Base-by-base conservation (phyloP, 495 filamentous ascomycete species). In the Aspergillus ellipticus region DNA sequence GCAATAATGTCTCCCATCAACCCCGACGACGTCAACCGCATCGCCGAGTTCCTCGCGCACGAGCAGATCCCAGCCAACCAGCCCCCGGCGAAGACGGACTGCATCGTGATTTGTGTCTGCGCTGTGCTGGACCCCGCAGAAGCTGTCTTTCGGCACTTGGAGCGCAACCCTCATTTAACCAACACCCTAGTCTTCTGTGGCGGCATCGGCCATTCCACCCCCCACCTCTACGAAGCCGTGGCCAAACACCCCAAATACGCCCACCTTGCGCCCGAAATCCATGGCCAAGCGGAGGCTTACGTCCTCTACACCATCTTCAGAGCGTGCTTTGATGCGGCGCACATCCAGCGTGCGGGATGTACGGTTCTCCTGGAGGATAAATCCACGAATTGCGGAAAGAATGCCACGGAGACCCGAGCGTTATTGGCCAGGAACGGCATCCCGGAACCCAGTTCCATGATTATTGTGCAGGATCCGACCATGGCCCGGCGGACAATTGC, bases 401-500 rank as follows among this genome's bases (percentile, higher is more conserved):
- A 75, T 52, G 72, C 72, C 5, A 48, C 50, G 8, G 50, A 64
- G 6, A 67, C 45, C 31, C 52, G 61, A 3, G 56, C 64, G 5
- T 45, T 71, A n/a, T 60, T 75, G 3, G 69, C 69, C 5, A 45
- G 31, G 4, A 47, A 49, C 2, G 68, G 60, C 0, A 46, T 70
- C 3, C 35, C 29, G 1, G 45, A 24, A 5, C 59, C 60, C 9
- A 54, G 20, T 19, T 57, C 60, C 0, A 51, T 57, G 7, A 47
- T 75, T n/a, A 45, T 75, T 16, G 57, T 68, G 22, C 72, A 75
- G 55, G 72, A 75, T 56, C 68, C 72, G 0, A 75, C 71, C 0
- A 75, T 75, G 72, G 60, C 64, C 46, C 53, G 61, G 2, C 42
- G 72, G 17, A 75, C 72, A 0, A 54, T 51, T 4, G 71, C 72